Evolutionary conservation across 169 alveolate genomes (phyloP).

Genomic region (Cytauxzoon felis): DNA sequence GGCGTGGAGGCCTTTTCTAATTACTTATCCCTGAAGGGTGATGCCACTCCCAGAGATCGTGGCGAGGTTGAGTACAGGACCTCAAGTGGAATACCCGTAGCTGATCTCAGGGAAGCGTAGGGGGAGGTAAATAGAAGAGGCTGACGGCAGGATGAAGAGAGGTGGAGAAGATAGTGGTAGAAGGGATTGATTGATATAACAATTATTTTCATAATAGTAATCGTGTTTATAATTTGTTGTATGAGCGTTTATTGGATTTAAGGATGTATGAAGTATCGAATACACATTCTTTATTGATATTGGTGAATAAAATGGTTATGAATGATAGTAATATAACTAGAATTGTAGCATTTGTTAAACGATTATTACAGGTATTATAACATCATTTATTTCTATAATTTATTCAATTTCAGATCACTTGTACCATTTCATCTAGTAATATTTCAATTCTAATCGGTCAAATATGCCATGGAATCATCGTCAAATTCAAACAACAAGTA

Average conservation of each 20-base stretch:
- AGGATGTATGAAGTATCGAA: slow-evolving; percentile 41
- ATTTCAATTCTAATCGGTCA: slow-evolving; percentile 11
- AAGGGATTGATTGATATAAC: no score
- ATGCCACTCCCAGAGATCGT: no score
- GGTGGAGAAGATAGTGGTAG: no score
- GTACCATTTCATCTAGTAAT: background rate
- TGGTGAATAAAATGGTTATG: slow-evolving; percentile 10
- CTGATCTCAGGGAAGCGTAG: no score
- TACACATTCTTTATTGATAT: background rate
- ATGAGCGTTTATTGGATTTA: slow-evolving; percentile 36
- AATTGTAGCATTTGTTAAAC: slow-evolving; percentile 26
- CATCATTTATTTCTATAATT: background rate
- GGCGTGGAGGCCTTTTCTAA: no score
- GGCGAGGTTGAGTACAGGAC: no score
- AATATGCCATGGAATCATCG: no score
- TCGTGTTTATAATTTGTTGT: slow-evolving; percentile 11
- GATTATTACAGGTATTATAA: slow-evolving; percentile 31
- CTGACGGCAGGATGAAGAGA: no score
- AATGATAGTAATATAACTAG: background rate
- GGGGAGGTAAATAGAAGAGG: no score
- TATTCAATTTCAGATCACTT: slow-evolving; percentile 2
- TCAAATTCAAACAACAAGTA: background rate
- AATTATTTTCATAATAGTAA: background rate
- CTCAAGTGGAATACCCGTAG: no score
- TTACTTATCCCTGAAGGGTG: no score